Evolutionary conservation across 176 grass and related monocot species (phyloP).

Genomic region (Phyllostachys edulis): DNA sequence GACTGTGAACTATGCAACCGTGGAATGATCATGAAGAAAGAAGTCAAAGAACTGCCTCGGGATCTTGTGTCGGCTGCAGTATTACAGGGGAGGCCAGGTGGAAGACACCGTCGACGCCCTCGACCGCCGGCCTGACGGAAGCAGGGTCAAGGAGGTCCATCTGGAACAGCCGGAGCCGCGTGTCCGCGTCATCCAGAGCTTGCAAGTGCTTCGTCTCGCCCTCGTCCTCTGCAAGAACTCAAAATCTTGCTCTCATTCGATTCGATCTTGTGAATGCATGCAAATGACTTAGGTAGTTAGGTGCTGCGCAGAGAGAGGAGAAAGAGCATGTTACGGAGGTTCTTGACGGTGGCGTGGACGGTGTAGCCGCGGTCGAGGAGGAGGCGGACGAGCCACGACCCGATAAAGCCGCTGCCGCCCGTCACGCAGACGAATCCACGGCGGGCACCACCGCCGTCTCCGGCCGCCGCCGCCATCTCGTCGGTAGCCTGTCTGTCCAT

Average conservation of each 20-base stretch:
- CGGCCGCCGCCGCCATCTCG: background rate
- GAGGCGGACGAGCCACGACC: constrained; percentile 79
- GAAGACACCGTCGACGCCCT: constrained; percentile 55
- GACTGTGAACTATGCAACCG: background rate
- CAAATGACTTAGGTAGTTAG: too few relatives aligned
- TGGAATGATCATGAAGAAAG: background rate
- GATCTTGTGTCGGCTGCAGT: constrained; percentile 26
- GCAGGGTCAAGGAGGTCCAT: constrained; percentile 53
- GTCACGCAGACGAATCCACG: too few relatives aligned
- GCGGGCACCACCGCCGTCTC: too few relatives aligned
- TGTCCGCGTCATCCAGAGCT: background rate
- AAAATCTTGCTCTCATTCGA: background rate
- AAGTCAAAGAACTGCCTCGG: constrained; percentile 61
- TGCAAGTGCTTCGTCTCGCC: constrained; percentile 61
- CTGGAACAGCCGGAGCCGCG: constrained; percentile 41
- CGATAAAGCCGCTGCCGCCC: constrained; percentile 57
- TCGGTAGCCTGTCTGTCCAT: background rate
- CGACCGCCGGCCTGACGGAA: constrained; percentile 33
- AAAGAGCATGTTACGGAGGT: constrained; percentile 35
- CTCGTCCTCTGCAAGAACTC: constrained; percentile 7
- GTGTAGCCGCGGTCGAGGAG: constrained; percentile 72
- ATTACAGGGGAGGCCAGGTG: constrained; percentile 54
- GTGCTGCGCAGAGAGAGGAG: background rate
- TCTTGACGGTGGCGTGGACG: constrained; percentile 76
- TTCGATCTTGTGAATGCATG: background rate